phyloP scores from a whole-genome alignment of 805 yeast species.

The Nakazawaea ernobii region DNA sequence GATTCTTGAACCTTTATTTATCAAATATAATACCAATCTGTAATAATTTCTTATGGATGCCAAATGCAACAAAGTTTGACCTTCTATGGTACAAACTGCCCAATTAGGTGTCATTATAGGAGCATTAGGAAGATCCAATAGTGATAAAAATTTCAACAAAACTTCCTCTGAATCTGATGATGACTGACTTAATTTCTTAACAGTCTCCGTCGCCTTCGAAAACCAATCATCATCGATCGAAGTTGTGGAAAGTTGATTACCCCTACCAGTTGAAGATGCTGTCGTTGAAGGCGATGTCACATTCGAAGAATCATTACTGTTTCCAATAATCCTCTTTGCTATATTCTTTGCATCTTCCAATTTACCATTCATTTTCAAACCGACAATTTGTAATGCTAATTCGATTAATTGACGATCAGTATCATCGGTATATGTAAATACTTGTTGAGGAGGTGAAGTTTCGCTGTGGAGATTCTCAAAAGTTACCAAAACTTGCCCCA shows the following conservation, averaged over 20 bases:
- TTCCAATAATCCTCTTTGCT: conserved; percentile 85
- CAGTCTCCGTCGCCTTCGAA: conserved; percentile 45
- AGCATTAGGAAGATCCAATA: conserved; percentile 64
- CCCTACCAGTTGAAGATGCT: not conserved
- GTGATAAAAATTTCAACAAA: conserved; percentile 41
- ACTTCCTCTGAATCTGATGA: conserved; percentile 44
- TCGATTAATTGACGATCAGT: conserved; percentile 93
- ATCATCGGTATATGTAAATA: conserved; percentile 91
- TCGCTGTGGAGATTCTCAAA: conserved; percentile 48
- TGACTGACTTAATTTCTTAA: conserved; percentile 39
- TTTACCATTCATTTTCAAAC: conserved; percentile 93
- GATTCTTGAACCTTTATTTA: conserved; percentile 58
- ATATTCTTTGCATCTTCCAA: conserved; percentile 92
- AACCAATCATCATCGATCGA: conserved; percentile 39
- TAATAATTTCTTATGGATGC: conserved; percentile 73
- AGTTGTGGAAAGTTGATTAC: not conserved
- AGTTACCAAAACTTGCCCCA: conserved; percentile 92
- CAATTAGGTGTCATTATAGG: conserved; percentile 60
- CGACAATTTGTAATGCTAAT: conserved; percentile 92
- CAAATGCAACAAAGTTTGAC: conserved; percentile 84
- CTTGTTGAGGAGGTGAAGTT: conserved; percentile 34
- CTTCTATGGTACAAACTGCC: conserved; percentile 75
- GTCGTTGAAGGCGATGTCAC: conserved; percentile 15
- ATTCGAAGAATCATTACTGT: conserved; percentile 33
- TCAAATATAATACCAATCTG: conserved; percentile 54